Conservation (phyloP, 352 stramenopile genomes). For the Hyaloperonospora arabidopsidis region DNA sequence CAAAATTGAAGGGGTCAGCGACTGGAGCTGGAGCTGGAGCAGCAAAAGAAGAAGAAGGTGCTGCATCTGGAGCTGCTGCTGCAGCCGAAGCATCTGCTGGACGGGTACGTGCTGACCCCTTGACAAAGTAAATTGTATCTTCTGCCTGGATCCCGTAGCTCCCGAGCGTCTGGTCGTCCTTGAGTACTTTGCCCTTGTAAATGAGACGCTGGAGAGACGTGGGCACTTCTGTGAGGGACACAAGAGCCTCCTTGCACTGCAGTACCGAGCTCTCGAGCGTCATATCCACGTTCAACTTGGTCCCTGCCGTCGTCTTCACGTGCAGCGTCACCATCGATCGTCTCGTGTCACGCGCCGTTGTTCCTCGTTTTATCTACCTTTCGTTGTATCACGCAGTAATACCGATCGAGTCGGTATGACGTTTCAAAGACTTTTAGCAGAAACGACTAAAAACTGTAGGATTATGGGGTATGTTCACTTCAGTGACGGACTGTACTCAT, state of each 20-base stretch:
- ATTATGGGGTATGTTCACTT: too few species aligned
- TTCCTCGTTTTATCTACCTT: too few species aligned
- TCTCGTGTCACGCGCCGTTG: not conserved
- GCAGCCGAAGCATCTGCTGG: constrained; percentile 15
- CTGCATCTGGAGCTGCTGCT: not conserved
- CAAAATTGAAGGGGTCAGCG: constrained; percentile 48
- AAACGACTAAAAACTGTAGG: too few species aligned
- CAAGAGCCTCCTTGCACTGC: constrained; percentile 74
- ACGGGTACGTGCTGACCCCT: constrained; percentile 39
- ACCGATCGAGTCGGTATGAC: too few species aligned
- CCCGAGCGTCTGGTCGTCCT: constrained; percentile 77
- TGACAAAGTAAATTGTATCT: constrained; percentile 83
- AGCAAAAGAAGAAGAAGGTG: constrained; percentile 16
- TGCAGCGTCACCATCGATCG: constrained; percentile 60
- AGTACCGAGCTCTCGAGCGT: constrained; percentile 61
- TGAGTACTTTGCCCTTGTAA: constrained; percentile 87
- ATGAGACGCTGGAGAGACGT: constrained; percentile 81
- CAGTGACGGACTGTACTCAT: too few species aligned
- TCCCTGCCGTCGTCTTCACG: constrained; percentile 78
- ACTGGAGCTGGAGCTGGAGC: constrained; percentile 8
- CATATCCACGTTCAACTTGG: constrained; percentile 72
- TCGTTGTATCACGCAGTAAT: too few species aligned
- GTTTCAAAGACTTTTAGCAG: too few species aligned
- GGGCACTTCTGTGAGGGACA: constrained; percentile 55
- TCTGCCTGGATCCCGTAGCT: constrained; percentile 79